Base-by-base conservation (phyloP, 495 filamentous ascomycete genomes). In the Neurospora sp. region DNA sequence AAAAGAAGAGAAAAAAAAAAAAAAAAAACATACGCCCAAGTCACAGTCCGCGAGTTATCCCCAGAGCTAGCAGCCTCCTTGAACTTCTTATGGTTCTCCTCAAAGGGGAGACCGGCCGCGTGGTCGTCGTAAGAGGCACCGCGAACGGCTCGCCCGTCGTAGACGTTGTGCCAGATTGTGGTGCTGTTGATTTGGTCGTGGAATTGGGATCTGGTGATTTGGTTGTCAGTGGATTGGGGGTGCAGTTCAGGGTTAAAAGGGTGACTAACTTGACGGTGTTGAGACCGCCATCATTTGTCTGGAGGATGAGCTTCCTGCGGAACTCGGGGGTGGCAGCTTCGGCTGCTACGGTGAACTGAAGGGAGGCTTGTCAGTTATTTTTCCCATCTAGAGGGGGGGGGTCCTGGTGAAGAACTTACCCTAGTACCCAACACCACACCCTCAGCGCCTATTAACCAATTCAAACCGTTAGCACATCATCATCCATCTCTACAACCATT, bases 101-200 rank as follows among this genome's bases (percentile, higher is more conserved):
- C 83, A 69, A 90, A 83, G 5, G 82, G 69, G 72, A 86, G 79
- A 0, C 92, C 92, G 21, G 76, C 79, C 69, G 81, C 74, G 36
- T 87, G 80, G 73, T 94, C 92, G 19, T 76, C 62, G 72, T 85
- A 90, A 3, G 88, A 88, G 69, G 82, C 79, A 70, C 91, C 92
- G 36, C 89, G 79, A 37, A 94, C 83, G 17, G 86, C 89, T 2
- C 93, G 84, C 0, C 87, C 92, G 77, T 90, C 90, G 79, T 92
- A 94, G 21, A 82, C 75, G 21, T 81, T 76, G 1, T 91, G 90
- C 93, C 93, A 95, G 43, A 83, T 85, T 37, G 81, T 84, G 1
- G 88, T 91, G 4, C 90, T 89, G 24, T 91, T 82, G 24, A 94
- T 83, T 31, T 86, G 83, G 79, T 96, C 92, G 79, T 93, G 94